Evolutionary conservation across 225 moss, liverwort and hornwort species (phyloP), one percentile per base, ranked within the genome.

Genomic region (Bryoerythrophyllum caledonicum): DNA sequence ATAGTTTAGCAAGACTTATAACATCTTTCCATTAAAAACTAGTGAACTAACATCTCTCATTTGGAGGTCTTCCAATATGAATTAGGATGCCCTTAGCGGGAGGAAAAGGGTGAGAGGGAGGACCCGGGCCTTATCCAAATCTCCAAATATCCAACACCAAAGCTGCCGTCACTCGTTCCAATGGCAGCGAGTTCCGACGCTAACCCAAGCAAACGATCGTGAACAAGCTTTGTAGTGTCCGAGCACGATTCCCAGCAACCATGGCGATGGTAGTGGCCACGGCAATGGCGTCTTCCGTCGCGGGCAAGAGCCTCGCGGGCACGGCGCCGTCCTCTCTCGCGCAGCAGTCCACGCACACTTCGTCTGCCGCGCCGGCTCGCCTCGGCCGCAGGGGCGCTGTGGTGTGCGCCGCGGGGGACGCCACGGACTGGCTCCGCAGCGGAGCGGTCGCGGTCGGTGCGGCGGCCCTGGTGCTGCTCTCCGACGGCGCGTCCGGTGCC

Each of bases 391-490:
- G 52, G 75, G 51, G 2, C 26, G 7, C 21, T 49, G 79, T 81
- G 27, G 55, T 73, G 49, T 88, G 85, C 43, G 30, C 65, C 32
- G 54, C 37, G 11, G 55, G 24, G 61, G 65, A 67, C 30, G 53
- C 58, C 11, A 46, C 26, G 69, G 74, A 76, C 23, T 88, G 88
- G 85, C 10, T 86, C 21, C 72, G 79, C 7, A 76, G 38, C 43
- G 83, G 89, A 16, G 79, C 79, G 4, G 86, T 79, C 17, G 86
- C 89, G 35, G 64, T 82, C 2, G 86, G 89, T 27, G 89, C 89
- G 28, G 89, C 81, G n/a, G 81, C 83, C 26, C 59, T 86, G 81
- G 74, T 89, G 76, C 54, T 85, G 37, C 68, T 82, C 38, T 12
- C 85, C 11, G 62, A 51, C 21, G 76, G 73, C 17, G 49, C 67